A percentile compares a stretch with the other conserved stretches of the same genome.
Conservation (phyloP, 164 flowering plant genomes). For the Cinnamomum micranthum region DNA sequence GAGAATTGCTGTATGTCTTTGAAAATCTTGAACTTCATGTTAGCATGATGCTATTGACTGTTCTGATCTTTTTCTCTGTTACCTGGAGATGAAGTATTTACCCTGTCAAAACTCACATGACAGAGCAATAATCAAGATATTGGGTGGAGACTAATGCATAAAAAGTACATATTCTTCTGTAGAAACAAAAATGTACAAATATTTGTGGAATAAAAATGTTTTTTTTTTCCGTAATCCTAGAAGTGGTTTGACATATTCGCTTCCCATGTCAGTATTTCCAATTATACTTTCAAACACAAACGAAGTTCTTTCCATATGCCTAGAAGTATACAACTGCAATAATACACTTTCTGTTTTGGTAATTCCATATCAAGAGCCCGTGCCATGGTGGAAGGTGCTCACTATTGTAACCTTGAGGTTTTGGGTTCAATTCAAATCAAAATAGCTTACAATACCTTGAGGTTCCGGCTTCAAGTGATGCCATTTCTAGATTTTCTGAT, state of each 20-base stretch:
- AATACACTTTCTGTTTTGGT: not conserved
- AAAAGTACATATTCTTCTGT: not conserved
- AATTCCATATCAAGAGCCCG: not conserved
- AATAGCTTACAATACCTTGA: not conserved
- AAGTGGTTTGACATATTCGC: no score
- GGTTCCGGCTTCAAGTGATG: not conserved
- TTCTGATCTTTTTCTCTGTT: not conserved
- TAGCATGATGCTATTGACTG: not conserved
- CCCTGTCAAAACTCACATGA: not conserved
- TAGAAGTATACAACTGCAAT: not conserved
- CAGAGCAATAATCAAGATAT: not conserved
- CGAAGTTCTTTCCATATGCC: not conserved
- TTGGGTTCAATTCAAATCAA: not conserved
- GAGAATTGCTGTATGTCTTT: slow-evolving; percentile 54
- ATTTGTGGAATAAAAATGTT: no score
- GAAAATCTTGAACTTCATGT: not conserved
- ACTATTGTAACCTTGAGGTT: no score
- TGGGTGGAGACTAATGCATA: not conserved
- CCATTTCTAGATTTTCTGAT: not conserved
- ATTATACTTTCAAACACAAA: no score
- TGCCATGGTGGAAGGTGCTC: no score
- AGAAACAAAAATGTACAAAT: not conserved
- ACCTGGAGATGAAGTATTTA: not conserved
- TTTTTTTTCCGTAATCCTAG: no score
- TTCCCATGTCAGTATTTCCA: no score